Conservation (phyloP, 306 rosid genomes). For the Notholithocarpus densiflorus region DNA sequence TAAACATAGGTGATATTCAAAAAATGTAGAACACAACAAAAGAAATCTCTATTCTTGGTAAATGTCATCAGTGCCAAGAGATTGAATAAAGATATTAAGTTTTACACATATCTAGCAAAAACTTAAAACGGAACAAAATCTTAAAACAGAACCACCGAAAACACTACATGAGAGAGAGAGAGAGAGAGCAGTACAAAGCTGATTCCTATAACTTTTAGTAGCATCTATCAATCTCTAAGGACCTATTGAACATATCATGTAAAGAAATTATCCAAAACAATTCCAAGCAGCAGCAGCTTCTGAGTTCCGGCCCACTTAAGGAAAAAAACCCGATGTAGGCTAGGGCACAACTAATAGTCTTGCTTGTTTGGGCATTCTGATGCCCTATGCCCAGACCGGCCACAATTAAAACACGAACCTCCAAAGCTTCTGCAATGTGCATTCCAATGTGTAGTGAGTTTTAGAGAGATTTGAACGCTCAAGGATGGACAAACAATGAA, state of each 20-base stretch:
- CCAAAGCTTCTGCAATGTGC: constrained; percentile 63
- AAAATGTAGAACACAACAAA: not conserved
- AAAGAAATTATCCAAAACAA: constrained; percentile 2
- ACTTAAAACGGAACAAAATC: not conserved
- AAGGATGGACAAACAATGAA: not conserved
- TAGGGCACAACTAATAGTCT: constrained; percentile 35
- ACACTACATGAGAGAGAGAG: not conserved
- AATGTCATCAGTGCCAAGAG: not conserved
- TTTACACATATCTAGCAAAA: not conserved
- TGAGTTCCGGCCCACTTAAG: constrained; percentile 24
- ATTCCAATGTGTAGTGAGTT: constrained; percentile 26
- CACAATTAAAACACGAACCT: constrained; percentile 92
- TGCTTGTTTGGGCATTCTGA: constrained; percentile 76
- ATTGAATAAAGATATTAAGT: not conserved
- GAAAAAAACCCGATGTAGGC: constrained; percentile 18
- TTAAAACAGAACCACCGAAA: not conserved
- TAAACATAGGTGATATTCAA: not conserved
- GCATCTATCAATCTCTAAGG: constrained; percentile 29
- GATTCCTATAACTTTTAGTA: constrained; percentile 22
- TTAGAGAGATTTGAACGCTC: not conserved
- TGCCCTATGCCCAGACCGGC: constrained; percentile 85
- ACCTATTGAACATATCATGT: constrained; percentile 21
- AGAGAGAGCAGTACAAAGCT: constrained; percentile 12
- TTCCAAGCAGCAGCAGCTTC: constrained; percentile 28
- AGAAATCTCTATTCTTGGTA: not conserved